phyloP scores from a whole-genome alignment of 225 moss, liverwort and hornwort species.

The Straminergon stramineum region DNA sequence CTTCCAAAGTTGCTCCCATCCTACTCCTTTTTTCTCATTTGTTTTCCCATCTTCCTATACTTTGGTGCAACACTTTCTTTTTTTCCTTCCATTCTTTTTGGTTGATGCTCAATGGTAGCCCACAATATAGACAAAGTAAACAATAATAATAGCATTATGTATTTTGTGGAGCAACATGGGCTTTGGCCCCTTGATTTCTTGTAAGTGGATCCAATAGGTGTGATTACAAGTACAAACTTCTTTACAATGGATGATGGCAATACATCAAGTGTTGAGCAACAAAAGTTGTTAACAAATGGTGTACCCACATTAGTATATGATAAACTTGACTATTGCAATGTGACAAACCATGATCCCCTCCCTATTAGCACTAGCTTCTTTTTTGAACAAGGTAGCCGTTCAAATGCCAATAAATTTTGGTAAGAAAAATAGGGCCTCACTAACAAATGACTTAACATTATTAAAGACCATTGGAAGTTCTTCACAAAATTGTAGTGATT shows the following conservation, averaged over 20 bases:
- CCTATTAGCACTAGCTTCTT: neutral
- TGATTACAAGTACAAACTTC: neutral
- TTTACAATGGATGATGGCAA: neutral
- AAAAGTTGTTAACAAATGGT: neutral
- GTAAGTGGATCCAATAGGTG: neutral
- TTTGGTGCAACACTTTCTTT: neutral
- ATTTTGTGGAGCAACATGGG: neutral
- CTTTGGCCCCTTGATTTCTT: accelerated
- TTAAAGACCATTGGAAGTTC: neutral
- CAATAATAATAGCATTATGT: neutral
- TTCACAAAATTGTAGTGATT: neutral
- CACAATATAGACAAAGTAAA: neutral
- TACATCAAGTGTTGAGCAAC: accelerated
- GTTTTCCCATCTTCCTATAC: accelerated
- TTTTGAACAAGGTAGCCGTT: neutral
- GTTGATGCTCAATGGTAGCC: neutral
- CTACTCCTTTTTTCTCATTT: neutral
- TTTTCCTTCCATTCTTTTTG: neutral
- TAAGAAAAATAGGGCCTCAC: neutral
- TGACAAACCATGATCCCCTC: neutral
- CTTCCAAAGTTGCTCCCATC: neutral
- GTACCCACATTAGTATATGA: neutral
- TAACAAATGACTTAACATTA: neutral
- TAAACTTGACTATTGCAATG: neutral
- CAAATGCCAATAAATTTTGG: too few relatives aligned